A percentile compares a stretch with the other conserved stretches of the same genome.
Conservation (phyloP, 2,329 filamentous ascomycete genomes). For the Monosporascus sp. region DNA sequence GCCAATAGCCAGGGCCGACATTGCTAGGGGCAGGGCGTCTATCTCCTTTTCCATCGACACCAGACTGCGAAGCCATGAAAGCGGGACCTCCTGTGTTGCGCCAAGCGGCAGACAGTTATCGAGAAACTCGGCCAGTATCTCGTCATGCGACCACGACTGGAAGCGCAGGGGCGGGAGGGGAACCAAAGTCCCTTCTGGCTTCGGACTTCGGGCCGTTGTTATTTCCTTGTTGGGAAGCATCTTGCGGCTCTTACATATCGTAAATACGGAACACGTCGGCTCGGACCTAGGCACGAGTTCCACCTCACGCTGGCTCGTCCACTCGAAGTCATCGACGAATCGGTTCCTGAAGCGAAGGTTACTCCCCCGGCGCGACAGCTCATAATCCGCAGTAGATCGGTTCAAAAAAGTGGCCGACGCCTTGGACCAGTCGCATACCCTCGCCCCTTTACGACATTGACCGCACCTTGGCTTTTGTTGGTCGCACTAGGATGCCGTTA, state of each 20-base stretch:
- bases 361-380: neutral
- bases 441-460: constrained; percentile 13
- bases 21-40: constrained; percentile 14
- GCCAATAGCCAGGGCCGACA: constrained; percentile 15
- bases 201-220: neutral
- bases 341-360: constrained; percentile 1
- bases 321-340: neutral
- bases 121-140: constrained; percentile 11
- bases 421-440: constrained; percentile 13
- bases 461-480: constrained; percentile 12
- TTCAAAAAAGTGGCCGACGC: constrained; percentile 11
- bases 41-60: constrained; percentile 9
- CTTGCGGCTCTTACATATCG: neutral
- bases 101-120: constrained; percentile 7
- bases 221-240: neutral
- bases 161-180: constrained; percentile 5
- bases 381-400: constrained; percentile 8
- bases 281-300: neutral
- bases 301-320: neutral
- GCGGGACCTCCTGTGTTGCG: constrained; percentile 9
- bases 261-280: neutral
- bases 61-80: constrained; percentile 12
- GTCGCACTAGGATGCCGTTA: constrained; percentile 9
- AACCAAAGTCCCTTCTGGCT: neutral
- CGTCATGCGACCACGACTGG: constrained; percentile 9